Percentiles rank a stretch among this genome's conserved stretches.
These are phyloP conservation scores for Fusarium oligoseptatum DNA, from an alignment of 2,329 filamentous ascomycete species.

Conservation along the genomic window DNA sequence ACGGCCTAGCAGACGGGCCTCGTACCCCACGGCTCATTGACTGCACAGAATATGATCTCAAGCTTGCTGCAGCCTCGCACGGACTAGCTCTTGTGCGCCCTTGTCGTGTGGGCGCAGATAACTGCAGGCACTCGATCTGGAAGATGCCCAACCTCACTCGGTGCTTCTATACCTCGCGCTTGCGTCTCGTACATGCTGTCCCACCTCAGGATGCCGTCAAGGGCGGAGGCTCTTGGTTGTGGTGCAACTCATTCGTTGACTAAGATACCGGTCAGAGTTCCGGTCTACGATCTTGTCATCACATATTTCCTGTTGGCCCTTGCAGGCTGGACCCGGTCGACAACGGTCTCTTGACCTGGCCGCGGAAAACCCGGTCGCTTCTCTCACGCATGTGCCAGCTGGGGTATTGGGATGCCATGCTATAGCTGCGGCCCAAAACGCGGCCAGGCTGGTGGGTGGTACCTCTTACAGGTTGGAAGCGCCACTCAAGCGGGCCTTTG, in stretches of 20 bases:
- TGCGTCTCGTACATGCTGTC: slow-evolving; percentile 44
- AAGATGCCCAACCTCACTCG: slow-evolving; percentile 25
- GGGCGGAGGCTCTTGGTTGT: slow-evolving; percentile 15
- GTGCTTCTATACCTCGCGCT: slow-evolving; percentile 27
- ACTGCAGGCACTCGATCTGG: slow-evolving; percentile 32
- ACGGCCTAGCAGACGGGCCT: slow-evolving; percentile 25
- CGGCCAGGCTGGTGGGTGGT: slow-evolving; percentile 40
- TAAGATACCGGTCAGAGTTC: slow-evolving; percentile 11
- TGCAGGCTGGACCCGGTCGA: slow-evolving; percentile 28
- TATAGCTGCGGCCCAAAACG: slow-evolving; percentile 43
- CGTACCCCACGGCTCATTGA: slow-evolving; percentile 28
- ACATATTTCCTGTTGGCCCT: slow-evolving; percentile 28
- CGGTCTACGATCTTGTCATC: slow-evolving; percentile 22
- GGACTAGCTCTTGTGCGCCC: slow-evolving; percentile 14
- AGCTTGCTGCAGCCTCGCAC: slow-evolving; percentile 33
- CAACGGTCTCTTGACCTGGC: slow-evolving; percentile 25
- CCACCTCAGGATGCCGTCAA: slow-evolving; percentile 27
- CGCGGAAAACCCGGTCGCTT: slow-evolving; percentile 31
- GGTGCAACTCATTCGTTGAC: slow-evolving; percentile 13
- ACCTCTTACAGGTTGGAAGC: slow-evolving; percentile 34
- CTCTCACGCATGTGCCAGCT: slow-evolving; percentile 30
- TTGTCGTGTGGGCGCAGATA: slow-evolving; percentile 24
- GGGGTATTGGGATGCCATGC: slow-evolving; percentile 29
- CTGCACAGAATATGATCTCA: slow-evolving; percentile 18
- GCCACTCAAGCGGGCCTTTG: slow-evolving; percentile 37